Conservation (phyloP, 441 rosid genomes). For the Raphanus hybrid region DNA sequence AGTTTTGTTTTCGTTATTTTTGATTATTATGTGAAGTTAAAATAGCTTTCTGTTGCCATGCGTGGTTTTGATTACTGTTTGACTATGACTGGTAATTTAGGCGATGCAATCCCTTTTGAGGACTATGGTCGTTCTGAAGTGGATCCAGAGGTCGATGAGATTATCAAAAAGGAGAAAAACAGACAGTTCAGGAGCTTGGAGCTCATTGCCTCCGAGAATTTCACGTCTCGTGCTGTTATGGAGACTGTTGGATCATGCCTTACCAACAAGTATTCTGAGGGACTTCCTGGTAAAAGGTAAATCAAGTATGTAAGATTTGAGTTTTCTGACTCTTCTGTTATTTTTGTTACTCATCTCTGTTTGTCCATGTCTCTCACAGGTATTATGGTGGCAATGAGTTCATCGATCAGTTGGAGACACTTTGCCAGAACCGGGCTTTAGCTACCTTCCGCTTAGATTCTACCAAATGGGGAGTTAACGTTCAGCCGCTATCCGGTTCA, state of each 20-base stretch:
- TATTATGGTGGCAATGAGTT: slow-evolving; percentile 93
- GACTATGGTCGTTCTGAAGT: slow-evolving; percentile 68
- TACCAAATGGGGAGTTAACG: slow-evolving; percentile 88
- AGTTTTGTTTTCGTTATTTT: not conserved
- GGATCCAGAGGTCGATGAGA: slow-evolving; percentile 74
- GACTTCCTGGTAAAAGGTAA: slow-evolving; percentile 93
- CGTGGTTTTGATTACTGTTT: not conserved
- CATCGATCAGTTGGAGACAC: slow-evolving; percentile 88
- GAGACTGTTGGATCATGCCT: slow-evolving; percentile 96
- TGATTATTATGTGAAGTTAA: not conserved
- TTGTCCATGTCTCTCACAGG: slow-evolving; percentile 48
- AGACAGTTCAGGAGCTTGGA: slow-evolving; percentile 90
- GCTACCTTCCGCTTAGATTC: slow-evolving; percentile 77
- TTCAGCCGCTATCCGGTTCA: slow-evolving; percentile 94
- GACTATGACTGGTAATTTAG: slow-evolving; percentile 40
- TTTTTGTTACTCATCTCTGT: not conserved
- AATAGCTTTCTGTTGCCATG: not conserved
- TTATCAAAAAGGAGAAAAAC: slow-evolving; percentile 75
- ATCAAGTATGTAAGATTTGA: slow-evolving; percentile 12
- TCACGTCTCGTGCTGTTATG: slow-evolving; percentile 93
- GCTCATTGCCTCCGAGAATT: slow-evolving; percentile 85
- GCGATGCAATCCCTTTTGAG: slow-evolving; percentile 50
- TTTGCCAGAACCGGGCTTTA: slow-evolving; percentile 84
- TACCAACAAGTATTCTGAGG: slow-evolving; percentile 94
- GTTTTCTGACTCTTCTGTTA: not conserved